Conservation (phyloP, 2,329 filamentous ascomycete species). For the Penicillium nordicum region DNA sequence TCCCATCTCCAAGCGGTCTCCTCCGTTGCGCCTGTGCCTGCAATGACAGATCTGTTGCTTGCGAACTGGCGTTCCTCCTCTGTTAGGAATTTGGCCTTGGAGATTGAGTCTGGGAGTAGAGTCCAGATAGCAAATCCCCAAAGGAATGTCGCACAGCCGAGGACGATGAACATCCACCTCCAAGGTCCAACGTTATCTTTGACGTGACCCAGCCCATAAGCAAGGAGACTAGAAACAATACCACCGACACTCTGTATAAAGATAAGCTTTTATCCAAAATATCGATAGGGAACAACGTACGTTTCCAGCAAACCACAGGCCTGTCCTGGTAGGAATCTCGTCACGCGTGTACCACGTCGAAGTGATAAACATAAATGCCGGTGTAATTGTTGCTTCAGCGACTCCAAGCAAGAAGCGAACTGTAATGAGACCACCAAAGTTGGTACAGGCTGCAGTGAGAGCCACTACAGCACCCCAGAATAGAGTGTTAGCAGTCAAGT, state of each 20-base stretch:
- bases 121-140: constrained; percentile 50
- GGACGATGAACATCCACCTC: constrained; percentile 57
- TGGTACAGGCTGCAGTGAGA: constrained; percentile 47
- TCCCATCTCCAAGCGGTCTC: constrained; percentile 51
- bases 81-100: constrained; percentile 56
- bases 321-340: constrained; percentile 54
- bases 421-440: constrained; percentile 50
- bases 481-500: constrained; percentile 41
- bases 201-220: constrained; percentile 57
- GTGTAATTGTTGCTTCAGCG: constrained; percentile 55
- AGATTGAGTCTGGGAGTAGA: constrained; percentile 53
- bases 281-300: not conserved
- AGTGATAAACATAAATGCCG: constrained; percentile 56
- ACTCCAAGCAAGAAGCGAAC: constrained; percentile 55
- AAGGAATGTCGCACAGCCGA: constrained; percentile 51
- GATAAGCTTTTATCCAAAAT: not conserved
- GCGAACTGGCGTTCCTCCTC: constrained; percentile 50
- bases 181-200: constrained; percentile 22
- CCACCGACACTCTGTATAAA: constrained; percentile 17
- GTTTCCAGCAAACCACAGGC: constrained; percentile 51
- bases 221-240: constrained; percentile 28
- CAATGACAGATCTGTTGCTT: constrained; percentile 36
- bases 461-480: constrained; percentile 51
- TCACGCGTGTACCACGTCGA: constrained; percentile 57
- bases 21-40: constrained; percentile 51